Conservation (phyloP, 2,329 filamentous ascomycete genomes). For the Cercospora zeina region DNA sequence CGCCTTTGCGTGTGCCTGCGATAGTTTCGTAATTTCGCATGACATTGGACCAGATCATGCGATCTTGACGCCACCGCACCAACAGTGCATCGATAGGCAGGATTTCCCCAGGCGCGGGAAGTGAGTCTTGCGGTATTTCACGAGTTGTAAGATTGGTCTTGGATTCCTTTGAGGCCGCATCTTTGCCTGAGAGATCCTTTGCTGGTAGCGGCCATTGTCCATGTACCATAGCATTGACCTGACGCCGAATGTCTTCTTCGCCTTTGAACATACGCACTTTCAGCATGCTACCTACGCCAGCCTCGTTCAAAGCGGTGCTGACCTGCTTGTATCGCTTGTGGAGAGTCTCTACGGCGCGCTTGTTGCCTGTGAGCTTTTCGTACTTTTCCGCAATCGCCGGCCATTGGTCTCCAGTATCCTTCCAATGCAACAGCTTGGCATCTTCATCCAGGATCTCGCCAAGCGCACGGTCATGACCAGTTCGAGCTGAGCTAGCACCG, state of each 20-base stretch:
- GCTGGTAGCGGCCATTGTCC: background rate
- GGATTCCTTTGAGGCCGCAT: background rate
- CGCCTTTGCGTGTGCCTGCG: background rate
- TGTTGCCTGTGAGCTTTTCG: slow-evolving; percentile 11
- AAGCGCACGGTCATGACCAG: slow-evolving; percentile 3
- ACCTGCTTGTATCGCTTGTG: slow-evolving; percentile 17
- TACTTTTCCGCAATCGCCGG: slow-evolving; percentile 11
- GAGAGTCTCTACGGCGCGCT: slow-evolving; percentile 15
- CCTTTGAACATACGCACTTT: slow-evolving; percentile 10
- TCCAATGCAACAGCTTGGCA: slow-evolving; percentile 20
- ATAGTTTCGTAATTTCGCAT: slow-evolving; percentile 3
- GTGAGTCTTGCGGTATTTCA: background rate
- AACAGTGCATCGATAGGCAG: slow-evolving; percentile 19
- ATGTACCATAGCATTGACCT: slow-evolving; percentile 1
- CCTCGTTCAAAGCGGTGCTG: slow-evolving; percentile 11
- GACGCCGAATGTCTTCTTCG: slow-evolving; percentile 18
- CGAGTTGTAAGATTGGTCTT: background rate
- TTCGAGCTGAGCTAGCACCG: background rate
- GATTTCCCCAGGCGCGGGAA: slow-evolving; percentile 7
- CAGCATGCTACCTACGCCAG: slow-evolving; percentile 8
- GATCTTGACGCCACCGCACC: slow-evolving; percentile 17
- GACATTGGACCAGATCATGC: slow-evolving; percentile 16
- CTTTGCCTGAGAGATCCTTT: background rate
- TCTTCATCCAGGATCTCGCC: slow-evolving; percentile 23
- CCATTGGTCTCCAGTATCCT: slow-evolving; percentile 23